A percentile compares a stretch with the other conserved stretches of the same genome.
Conservation (phyloP, 495 filamentous ascomycete genomes). For the Choiromyces venosus region DNA sequence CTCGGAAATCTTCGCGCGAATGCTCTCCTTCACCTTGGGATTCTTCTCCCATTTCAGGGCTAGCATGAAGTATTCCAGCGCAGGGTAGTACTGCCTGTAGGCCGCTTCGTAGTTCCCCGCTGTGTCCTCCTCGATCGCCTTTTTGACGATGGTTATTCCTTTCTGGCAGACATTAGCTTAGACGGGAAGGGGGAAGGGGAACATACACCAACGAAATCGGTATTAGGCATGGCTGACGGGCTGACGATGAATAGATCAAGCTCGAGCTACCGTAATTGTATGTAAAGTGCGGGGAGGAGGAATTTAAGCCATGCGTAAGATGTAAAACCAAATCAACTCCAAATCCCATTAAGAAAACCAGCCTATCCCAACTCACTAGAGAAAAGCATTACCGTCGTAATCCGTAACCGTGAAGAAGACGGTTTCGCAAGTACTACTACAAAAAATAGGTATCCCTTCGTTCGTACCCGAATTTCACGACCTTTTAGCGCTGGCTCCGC, state of each 20-base stretch:
- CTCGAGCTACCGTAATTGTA: too few relatives aligned
- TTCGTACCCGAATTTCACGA: too few relatives aligned
- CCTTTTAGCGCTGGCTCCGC: too few relatives aligned
- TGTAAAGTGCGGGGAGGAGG: too few relatives aligned
- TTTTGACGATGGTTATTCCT: conserved; percentile 91
- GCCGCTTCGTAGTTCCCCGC: conserved; percentile 94
- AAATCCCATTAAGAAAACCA: too few relatives aligned
- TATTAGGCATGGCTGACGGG: conserved; percentile 73
- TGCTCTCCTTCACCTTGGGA: conserved; percentile 89
- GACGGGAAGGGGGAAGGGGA: neutral
- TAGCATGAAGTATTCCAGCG: conserved; percentile 93
- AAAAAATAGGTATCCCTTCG: too few relatives aligned
- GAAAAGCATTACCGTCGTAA: too few relatives aligned
- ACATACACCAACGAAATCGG: conserved; percentile 74
- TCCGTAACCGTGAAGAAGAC: too few relatives aligned
- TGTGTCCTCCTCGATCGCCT: conserved; percentile 93
- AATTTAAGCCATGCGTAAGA: too few relatives aligned
- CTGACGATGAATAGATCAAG: neutral
- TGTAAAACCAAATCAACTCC: too few relatives aligned
- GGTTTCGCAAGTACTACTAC: too few relatives aligned
- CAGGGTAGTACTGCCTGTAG: conserved; percentile 87
- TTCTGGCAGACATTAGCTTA: conserved; percentile 42
- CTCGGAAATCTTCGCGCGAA: conserved; percentile 81
- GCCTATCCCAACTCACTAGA: too few relatives aligned
- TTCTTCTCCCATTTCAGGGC: conserved; percentile 99